phyloP scores from a whole-genome alignment of 2,329 filamentous ascomycete species.

The Phialemonium atrogriseum region DNA sequence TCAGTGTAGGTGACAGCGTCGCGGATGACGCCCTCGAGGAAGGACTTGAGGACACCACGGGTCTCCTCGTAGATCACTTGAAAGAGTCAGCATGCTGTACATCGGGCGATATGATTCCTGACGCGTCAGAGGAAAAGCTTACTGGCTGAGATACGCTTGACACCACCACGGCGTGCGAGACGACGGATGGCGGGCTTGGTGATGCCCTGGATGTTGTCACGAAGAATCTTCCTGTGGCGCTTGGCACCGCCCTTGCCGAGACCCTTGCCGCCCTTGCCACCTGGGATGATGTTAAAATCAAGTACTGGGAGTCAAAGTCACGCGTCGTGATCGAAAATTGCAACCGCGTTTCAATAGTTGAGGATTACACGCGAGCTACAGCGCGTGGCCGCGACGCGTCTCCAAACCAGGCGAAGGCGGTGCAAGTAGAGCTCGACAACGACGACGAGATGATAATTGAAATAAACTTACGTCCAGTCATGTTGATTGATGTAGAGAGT shows the following conservation, averaged over 20 bases:
- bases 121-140: constrained; percentile 32
- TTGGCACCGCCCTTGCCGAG: constrained; percentile 97
- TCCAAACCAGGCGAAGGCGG: constrained; percentile 1
- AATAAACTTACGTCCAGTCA: constrained; percentile 63
- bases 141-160: constrained; percentile 99
- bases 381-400: constrained; percentile 26
- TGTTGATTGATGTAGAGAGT: constrained; percentile 38
- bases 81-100: constrained; percentile 2
- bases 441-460: constrained; percentile 11
- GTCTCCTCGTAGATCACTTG: constrained; percentile 77
- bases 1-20: constrained; percentile 76
- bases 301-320: constrained; percentile 2
- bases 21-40: constrained; percentile 75
- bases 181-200: constrained; percentile 97
- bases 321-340: too few species aligned
- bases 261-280: constrained; percentile 94
- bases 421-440: constrained; percentile 16
- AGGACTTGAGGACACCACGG: constrained; percentile 74
- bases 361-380: too few species aligned
- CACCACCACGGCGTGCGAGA: constrained; percentile 97
- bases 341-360: too few species aligned
- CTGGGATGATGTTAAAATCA: constrained; percentile 45
- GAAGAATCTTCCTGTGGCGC: constrained; percentile 97
- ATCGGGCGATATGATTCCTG: too few species aligned
- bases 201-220: constrained; percentile 99